Evolutionary conservation across 2,329 filamentous ascomycete species (phyloP).

Genomic region (Phialophora tarda): DNA sequence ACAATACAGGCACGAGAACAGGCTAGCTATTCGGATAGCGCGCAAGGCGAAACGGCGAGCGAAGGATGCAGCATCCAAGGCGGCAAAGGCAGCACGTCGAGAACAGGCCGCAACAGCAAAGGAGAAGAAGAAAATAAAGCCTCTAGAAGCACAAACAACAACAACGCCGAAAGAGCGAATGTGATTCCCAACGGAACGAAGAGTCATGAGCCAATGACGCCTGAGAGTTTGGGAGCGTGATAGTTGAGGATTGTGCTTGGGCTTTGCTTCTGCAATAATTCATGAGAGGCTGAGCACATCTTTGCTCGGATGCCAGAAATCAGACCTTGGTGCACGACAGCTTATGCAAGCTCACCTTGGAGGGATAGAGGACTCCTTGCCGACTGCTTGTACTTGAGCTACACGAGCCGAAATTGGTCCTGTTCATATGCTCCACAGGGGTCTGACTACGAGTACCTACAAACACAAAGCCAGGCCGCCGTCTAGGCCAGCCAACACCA

Average conservation of each 20-base stretch:
- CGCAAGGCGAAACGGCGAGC: background rate
- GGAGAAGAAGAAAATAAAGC: background rate
- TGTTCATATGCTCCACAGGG: background rate
- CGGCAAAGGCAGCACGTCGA: background rate
- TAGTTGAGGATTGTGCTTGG: background rate
- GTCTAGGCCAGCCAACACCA: background rate
- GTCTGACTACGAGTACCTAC: too few species aligned
- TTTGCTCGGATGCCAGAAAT: background rate
- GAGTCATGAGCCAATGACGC: background rate
- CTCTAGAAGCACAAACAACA: background rate
- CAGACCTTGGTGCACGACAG: background rate
- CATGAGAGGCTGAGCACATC: background rate
- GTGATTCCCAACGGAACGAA: background rate
- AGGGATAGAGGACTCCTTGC: too few species aligned
- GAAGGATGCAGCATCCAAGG: background rate
- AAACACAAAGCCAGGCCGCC: background rate
- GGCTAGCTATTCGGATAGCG: background rate
- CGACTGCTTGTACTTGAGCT: background rate
- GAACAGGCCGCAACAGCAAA: background rate
- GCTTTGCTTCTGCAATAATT: background rate
- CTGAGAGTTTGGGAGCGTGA: background rate
- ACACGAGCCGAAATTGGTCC: background rate
- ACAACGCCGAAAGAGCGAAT: background rate
- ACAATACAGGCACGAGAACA: constrained; percentile 1
- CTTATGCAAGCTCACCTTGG: background rate